A percentile compares a stretch with the other conserved stretches of the same genome.
These are phyloP conservation scores for Melampsora abietis-canadensis DNA, from an alignment of 1,284 basidiomycete genomes.

Conservation along the genomic window DNA sequence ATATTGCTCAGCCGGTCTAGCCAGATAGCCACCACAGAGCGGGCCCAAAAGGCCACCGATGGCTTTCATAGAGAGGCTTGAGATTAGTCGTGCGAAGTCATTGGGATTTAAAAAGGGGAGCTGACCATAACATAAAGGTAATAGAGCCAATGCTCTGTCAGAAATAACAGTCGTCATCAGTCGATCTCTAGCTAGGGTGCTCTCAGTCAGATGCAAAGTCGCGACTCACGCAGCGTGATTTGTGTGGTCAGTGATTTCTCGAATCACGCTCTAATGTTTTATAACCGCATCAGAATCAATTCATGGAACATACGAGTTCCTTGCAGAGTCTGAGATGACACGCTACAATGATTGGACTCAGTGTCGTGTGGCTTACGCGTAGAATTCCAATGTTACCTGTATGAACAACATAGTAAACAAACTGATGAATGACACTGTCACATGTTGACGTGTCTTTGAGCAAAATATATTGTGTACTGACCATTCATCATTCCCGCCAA, in stretches of 20 bases:
- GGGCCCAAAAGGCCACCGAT: constrained; percentile 5
- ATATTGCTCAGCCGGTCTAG: constrained; percentile 18
- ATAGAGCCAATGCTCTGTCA: constrained; percentile 9
- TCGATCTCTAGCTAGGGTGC: too few species aligned
- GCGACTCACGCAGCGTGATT: neutral
- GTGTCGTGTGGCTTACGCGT: neutral
- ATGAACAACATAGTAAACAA: neutral
- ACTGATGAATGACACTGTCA: neutral
- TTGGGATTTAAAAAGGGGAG: too few species aligned
- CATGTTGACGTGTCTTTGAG: neutral
- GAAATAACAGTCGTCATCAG: too few species aligned
- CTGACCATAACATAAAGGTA: constrained; percentile 4
- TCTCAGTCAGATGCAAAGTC: too few species aligned
- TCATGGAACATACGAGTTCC: too few species aligned
- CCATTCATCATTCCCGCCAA: constrained; percentile 25
- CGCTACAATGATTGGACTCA: neutral
- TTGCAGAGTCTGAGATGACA: neutral
- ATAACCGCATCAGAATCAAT: too few species aligned
- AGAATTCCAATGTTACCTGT: constrained; percentile 20
- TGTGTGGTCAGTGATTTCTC: constrained; percentile 17
- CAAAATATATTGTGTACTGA: neutral
- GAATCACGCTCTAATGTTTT: neutral
- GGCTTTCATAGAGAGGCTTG: neutral
- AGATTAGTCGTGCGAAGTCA: too few species aligned
- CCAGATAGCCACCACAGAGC: neutral